A percentile compares a stretch with the other conserved stretches of the same genome.
Conservation (phyloP, 495 filamentous ascomycete genomes). For the Neurospora sp. region DNA sequence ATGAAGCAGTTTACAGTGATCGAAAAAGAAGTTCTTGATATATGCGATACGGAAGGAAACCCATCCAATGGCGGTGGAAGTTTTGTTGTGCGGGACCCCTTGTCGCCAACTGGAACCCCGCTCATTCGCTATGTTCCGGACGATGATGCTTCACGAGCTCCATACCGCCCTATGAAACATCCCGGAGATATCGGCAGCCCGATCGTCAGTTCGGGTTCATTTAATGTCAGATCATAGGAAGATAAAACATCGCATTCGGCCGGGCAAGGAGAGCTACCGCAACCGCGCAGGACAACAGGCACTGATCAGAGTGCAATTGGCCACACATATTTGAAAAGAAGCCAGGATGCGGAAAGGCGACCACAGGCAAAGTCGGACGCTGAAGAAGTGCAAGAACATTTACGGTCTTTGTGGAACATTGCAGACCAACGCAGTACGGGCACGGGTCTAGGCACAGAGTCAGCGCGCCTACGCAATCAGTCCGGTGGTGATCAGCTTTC, state of each 20-base stretch:
- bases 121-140: slow-evolving; percentile 52
- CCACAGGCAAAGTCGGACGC: neutral
- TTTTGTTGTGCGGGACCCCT: slow-evolving; percentile 53
- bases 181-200: slow-evolving; percentile 48
- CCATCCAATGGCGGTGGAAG: slow-evolving; percentile 77
- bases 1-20: slow-evolving; percentile 55
- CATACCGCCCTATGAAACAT: slow-evolving; percentile 32
- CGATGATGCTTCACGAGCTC: slow-evolving; percentile 17
- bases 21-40: slow-evolving; percentile 69
- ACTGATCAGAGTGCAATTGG: neutral
- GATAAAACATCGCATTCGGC: neutral
- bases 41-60: slow-evolving; percentile 87
- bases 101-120: slow-evolving; percentile 30
- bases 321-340: neutral
- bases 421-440: neutral
- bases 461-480: neutral
- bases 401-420: neutral
- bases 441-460: neutral
- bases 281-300: neutral
- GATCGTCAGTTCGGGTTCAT: slow-evolving; percentile 11
- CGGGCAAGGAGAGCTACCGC: slow-evolving; percentile 10
- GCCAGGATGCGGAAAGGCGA: neutral
- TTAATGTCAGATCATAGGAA: slow-evolving; percentile 5
- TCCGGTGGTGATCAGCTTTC: neutral
- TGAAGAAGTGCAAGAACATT: neutral